Base-by-base conservation (phyloP, 2,329 filamentous ascomycete genomes). In the Xylariaceae sp. region DNA sequence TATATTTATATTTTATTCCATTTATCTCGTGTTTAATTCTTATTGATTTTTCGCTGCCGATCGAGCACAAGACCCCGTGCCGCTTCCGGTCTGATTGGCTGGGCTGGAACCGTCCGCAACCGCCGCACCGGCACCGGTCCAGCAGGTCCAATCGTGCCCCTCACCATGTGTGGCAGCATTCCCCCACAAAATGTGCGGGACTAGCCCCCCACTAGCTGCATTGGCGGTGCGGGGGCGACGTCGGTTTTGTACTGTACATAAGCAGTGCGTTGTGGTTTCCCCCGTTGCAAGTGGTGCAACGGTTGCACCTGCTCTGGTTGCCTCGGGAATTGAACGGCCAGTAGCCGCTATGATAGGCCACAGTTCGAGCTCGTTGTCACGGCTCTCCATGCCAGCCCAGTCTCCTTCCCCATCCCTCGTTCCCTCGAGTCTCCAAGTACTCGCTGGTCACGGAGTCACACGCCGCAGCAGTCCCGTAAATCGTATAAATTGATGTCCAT, bases 321-420 rank as follows among this genome's bases (percentile, higher is more conserved):
- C 10, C 42, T n/a, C 42, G 42, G 42, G 42, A 15, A 45, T 45
- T 45, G 42, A n/a, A n/a, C 42, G 42, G 42, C 11, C 42, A 45
- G 11, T 45, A 30, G 23, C 15, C 15, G 44, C 7, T n/a, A 45
- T 45, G 42, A 45, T 45, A 56, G 17, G 34, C 10, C 4, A 34
- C 2, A 44, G 51, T 35, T 58, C 17, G 30, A 56, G 50, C 8
- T 53, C 55, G 39, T 34, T 49, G 53, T 51, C 53, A 55, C 57
- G 44, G 45, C 47, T 55, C 48, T 30, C 37, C 51, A 55, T 57
- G 44, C 39, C 23, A 34, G 4, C 42, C 49, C 45, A 48, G 49
- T 56, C 34, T 18, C 39, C 10, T 17, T 39, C 0, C 48, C 44
- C 39, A 11, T 51, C 37, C n/a, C 51, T 52, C 51, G 17, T 53